Evolutionary conservation across 352 stramenopile genomes (phyloP).

Genomic region (Aphanomyces stellatus): DNA sequence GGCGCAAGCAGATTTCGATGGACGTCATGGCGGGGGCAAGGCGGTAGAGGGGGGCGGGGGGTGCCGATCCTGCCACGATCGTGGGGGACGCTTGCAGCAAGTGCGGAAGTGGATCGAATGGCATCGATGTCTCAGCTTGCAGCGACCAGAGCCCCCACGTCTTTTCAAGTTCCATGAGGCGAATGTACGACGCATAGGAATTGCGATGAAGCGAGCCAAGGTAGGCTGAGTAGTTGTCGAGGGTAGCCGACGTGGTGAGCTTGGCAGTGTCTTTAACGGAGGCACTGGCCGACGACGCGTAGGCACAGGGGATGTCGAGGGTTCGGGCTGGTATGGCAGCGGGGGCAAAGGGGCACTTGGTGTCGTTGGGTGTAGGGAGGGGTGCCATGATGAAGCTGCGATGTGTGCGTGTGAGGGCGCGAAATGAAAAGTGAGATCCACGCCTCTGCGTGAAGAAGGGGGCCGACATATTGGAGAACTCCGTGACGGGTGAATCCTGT

Average conservation of each 20-base stretch:
- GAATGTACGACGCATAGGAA: slow-evolving; percentile 13
- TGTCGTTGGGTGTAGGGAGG: not conserved
- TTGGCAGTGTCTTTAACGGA: not conserved
- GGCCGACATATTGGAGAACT: too few species aligned
- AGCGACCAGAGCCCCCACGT: slow-evolving; percentile 12
- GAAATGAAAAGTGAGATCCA: not conserved
- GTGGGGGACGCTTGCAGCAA: not conserved
- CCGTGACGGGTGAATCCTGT: too few species aligned
- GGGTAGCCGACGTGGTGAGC: slow-evolving; percentile 1
- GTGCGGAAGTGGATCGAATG: slow-evolving; percentile 4
- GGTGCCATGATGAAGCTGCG: not conserved
- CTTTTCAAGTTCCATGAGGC: slow-evolving; percentile 14
- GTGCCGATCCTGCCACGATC: not conserved
- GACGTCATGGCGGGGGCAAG: slow-evolving; percentile 5
- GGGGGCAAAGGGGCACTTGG: not conserved
- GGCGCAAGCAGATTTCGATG: slow-evolving; percentile 13
- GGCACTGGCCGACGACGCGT: not conserved
- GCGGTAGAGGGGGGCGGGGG: slow-evolving; percentile 3
- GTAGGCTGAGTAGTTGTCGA: slow-evolving; percentile 1
- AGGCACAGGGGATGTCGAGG: not conserved
- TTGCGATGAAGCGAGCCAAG: slow-evolving; percentile 12
- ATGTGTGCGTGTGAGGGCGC: not conserved
- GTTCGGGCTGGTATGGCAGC: not conserved
- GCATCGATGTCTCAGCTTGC: not conserved
- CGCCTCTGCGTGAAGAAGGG: not conserved